phyloP scores from a whole-genome alignment of 805 yeast species.

The Cyberlindnera mrakii region DNA sequence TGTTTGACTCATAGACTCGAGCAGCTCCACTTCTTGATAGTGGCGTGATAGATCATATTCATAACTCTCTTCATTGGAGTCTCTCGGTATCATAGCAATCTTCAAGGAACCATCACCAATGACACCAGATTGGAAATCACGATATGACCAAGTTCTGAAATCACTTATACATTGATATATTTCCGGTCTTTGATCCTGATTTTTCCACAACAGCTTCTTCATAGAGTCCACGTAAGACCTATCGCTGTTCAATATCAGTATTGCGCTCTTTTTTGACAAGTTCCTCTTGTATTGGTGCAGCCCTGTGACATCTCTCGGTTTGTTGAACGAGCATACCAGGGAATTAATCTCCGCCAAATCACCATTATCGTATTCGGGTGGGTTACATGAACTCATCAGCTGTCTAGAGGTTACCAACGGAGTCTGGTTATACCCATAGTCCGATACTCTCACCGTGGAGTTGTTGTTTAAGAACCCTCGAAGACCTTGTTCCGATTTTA shows the following conservation, averaged over 20 bases:
- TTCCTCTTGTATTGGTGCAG: slow-evolving; percentile 15
- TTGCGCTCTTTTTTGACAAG: slow-evolving; percentile 38
- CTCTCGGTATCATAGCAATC: slow-evolving; percentile 42
- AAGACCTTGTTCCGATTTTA: slow-evolving; percentile 36
- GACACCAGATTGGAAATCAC: slow-evolving; percentile 36
- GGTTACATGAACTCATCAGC: slow-evolving; percentile 20
- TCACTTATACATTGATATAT: slow-evolving; percentile 44
- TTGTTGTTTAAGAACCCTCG: slow-evolving; percentile 35
- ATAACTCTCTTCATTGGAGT: slow-evolving; percentile 11
- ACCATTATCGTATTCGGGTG: slow-evolving; percentile 21
- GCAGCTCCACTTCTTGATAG: slow-evolving; percentile 16
- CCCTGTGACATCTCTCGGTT: slow-evolving; percentile 13
- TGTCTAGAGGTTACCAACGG: slow-evolving; percentile 5
- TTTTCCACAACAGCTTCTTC: slow-evolving; percentile 48
- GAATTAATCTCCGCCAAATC: slow-evolving; percentile 16
- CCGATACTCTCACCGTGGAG: slow-evolving; percentile 28
- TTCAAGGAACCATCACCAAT: slow-evolving; percentile 52
- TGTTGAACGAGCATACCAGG: slow-evolving; percentile 13
- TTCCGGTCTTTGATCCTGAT: slow-evolving; percentile 40
- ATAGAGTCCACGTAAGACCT: slow-evolving; percentile 47
- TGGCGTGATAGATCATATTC: slow-evolving; percentile 20
- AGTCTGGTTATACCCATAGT: slow-evolving; percentile 2
- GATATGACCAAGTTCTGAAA: slow-evolving; percentile 53
- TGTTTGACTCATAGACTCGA: slow-evolving; percentile 20
- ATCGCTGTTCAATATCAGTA: slow-evolving; percentile 65